A percentile compares a stretch with the other conserved stretches of the same genome.
phyloP scores from a whole-genome alignment of 371 early-diverging fungal species.

The Mucor irregularis region DNA sequence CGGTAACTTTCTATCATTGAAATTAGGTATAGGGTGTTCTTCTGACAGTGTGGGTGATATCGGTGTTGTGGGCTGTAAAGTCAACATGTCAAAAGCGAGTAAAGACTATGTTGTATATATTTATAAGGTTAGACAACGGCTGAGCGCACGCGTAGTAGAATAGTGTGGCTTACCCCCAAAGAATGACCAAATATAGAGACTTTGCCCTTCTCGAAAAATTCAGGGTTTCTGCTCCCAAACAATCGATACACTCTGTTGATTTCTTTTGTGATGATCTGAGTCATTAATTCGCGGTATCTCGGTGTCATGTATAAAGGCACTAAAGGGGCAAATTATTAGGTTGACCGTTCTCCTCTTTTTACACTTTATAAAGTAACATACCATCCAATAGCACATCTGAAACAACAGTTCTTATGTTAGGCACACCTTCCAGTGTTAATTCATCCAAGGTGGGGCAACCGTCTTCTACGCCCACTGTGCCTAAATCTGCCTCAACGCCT shows the following conservation, averaged over 20 bases:
- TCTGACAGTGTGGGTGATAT: not conserved
- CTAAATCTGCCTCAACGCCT: slow-evolving; percentile 51
- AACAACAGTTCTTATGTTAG: slow-evolving; percentile 76
- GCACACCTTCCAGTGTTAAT: slow-evolving; percentile 78
- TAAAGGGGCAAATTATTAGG: slow-evolving; percentile 21
- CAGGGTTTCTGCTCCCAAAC: slow-evolving; percentile 71
- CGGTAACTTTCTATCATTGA: slow-evolving; percentile 6
- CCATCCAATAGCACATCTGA: slow-evolving; percentile 83
- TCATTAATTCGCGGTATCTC: slow-evolving; percentile 78
- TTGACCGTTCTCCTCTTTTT: no score
- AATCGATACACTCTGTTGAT: slow-evolving; percentile 70
- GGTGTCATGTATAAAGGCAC: slow-evolving; percentile 85
- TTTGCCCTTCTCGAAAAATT: slow-evolving; percentile 70
- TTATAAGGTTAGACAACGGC: no score
- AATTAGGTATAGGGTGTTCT: slow-evolving; percentile 13
- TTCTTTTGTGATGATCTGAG: slow-evolving; percentile 70
- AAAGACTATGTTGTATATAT: slow-evolving; percentile 44
- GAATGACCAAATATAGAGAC: slow-evolving; percentile 82
- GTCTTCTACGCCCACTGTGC: slow-evolving; percentile 56
- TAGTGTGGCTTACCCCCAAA: slow-evolving; percentile 68
- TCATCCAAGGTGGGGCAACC: slow-evolving; percentile 72
- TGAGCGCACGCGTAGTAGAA: no score
- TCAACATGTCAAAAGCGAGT: slow-evolving; percentile 78
- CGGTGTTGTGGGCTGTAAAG: slow-evolving; percentile 54
- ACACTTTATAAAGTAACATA: slow-evolving; percentile 30